Evolutionary conservation across 2,329 filamentous ascomycete species (phyloP), one percentile per base, ranked within the genome.

Genomic region (Endothia cerciana): DNA sequence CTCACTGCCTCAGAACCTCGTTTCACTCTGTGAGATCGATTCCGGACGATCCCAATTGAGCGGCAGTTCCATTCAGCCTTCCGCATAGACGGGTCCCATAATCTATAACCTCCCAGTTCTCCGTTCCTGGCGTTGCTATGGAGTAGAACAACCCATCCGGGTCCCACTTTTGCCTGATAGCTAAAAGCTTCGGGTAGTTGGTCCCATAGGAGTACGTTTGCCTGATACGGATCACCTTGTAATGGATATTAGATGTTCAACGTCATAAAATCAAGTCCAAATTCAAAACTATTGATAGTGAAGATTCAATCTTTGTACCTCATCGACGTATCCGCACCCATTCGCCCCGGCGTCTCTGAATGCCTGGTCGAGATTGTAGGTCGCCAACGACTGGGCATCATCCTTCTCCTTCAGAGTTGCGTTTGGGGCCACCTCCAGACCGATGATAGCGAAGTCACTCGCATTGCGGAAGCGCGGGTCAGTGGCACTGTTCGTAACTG

Each of bases 271-370:
- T 10, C 43, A 11, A 47, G 6, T 1, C 11, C 43, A 22, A 47
- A 10, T 22, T 4, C 7, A n/a, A 8, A 45, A 8, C n/a, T 3
- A 7, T n/a, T 11, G 43, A 10, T 22, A 10, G 4, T 45, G 13
- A 22, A n/a, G 43, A 45, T n/a, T 2, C 8, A 2, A 47, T 69
- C n/a, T 17, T 22, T 67, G 60, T 8, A 75, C 75, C 74, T 83
- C 82, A 68, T 82, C 83, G 65, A 82, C 70, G 69, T 84, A 83
- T 7, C 78, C 76, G 28, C 78, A 77, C 1, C 78, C 77, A 33
- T 74, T 74, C 55, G 74, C 77, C 53, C 73, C 78, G 28, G 72
- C 80, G 7, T 76, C 71, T 45, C 75, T 72, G 58, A 83, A 72
- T 2, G 73, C 75, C 4, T 65, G 76, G 51, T 77, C 77, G 65